phyloP scores from a whole-genome alignment of 768 basidiomycete species.

The Panaeolus cyanescens region DNA sequence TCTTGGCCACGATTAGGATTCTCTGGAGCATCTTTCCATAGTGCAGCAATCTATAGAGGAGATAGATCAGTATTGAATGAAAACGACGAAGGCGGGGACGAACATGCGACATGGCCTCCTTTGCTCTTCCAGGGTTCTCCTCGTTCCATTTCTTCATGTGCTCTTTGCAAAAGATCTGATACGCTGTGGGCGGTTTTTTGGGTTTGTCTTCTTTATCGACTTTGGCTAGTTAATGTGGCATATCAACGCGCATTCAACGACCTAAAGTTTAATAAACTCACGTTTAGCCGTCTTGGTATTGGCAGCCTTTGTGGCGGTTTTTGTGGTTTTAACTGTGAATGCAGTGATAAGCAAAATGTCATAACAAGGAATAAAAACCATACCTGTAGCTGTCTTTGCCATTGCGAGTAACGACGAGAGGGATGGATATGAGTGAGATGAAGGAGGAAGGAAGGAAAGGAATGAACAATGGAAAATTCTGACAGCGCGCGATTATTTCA shows the following conservation, averaged over 20 bases:
- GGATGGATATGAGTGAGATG: constrained; percentile 12
- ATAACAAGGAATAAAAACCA: constrained; percentile 8
- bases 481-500: constrained; percentile 15
- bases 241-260: constrained; percentile 4
- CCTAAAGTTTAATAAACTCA: constrained; percentile 4
- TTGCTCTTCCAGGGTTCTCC: constrained; percentile 49
- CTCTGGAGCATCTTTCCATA: constrained; percentile 63
- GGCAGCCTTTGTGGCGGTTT: constrained; percentile 56
- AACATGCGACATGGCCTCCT: constrained; percentile 55
- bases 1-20: constrained; percentile 66
- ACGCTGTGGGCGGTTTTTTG: constrained; percentile 60
- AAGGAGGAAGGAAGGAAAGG: constrained; percentile 10
- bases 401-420: constrained; percentile 29
- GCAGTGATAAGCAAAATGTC: constrained; percentile 4
- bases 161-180: constrained; percentile 57
- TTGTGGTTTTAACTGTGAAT: constrained; percentile 51
- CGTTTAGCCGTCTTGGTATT: constrained; percentile 38
- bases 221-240: not conserved
- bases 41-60: constrained; percentile 46
- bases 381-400: constrained; percentile 56
- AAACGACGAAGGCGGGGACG: constrained; percentile 12
- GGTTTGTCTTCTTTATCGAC: constrained; percentile 46
- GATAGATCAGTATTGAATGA: not conserved
- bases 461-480: constrained; percentile 3
- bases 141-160: constrained; percentile 61